Percentiles rank a stretch among this genome's conserved stretches.
Conservation (phyloP, 345 rosid species). For the Passiflora organensis region DNA sequence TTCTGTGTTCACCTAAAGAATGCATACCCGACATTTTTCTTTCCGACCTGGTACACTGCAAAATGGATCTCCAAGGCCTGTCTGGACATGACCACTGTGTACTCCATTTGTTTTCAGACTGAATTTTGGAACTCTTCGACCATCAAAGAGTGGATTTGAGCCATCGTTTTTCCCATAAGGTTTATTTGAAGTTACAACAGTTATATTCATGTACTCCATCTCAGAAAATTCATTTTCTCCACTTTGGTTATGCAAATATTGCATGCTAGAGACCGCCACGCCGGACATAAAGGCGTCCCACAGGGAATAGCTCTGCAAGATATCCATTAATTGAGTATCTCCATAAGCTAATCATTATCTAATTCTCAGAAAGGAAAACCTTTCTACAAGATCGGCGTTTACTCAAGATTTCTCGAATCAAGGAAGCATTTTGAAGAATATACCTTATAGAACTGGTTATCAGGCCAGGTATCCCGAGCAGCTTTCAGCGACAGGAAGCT, state of each 20-base stretch:
- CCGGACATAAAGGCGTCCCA: conserved; percentile 91
- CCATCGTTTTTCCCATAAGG: conserved; percentile 69
- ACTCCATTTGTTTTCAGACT: conserved; percentile 51
- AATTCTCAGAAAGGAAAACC: neutral
- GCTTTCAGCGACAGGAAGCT: conserved; percentile 68
- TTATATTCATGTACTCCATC: conserved; percentile 84
- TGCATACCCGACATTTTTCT: conserved; percentile 90
- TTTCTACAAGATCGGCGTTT: neutral
- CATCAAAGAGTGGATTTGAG: conserved; percentile 74
- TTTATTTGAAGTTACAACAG: conserved; percentile 72
- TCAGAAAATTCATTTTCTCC: conserved; percentile 75
- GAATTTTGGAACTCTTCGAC: conserved; percentile 55
- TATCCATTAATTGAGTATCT: neutral
- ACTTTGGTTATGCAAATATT: conserved; percentile 22
- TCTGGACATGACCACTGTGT: conserved; percentile 91
- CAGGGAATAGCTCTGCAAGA: conserved; percentile 74
- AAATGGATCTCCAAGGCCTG: conserved; percentile 56
- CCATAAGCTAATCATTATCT: too few relatives aligned
- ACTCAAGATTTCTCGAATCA: neutral
- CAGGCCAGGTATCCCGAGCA: conserved; percentile 66
- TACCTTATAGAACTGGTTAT: conserved; percentile 55
- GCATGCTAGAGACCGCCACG: conserved; percentile 74
- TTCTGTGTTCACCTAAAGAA: too few relatives aligned
- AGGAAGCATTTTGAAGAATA: conserved; percentile 5
- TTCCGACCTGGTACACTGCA: conserved; percentile 48